phyloP scores from a whole-genome alignment of 164 flowering plant species.

The Cinnamomum micranthum region DNA sequence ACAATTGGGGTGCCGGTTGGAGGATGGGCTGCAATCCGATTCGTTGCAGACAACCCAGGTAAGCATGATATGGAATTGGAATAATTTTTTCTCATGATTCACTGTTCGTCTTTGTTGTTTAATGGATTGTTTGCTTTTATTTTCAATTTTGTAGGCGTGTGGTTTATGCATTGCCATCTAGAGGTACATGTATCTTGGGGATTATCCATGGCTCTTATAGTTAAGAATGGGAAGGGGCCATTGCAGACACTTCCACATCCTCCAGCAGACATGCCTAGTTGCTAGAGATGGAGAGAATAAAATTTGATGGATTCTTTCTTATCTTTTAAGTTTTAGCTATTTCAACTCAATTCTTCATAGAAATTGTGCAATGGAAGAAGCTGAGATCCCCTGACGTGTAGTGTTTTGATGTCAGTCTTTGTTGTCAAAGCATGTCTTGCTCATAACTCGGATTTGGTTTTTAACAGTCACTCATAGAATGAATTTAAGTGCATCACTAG shows the following conservation, averaged over 20 bases:
- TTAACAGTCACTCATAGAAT: background rate
- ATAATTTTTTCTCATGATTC: background rate
- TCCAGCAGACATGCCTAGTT: constrained; percentile 53
- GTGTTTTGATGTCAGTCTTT: too few species aligned
- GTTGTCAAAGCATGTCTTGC: background rate
- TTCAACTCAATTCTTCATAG: background rate
- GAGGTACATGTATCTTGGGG: constrained; percentile 66
- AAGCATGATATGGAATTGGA: constrained; percentile 2
- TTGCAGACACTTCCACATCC: constrained; percentile 57
- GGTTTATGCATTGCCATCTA: constrained; percentile 74
- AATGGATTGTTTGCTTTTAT: background rate
- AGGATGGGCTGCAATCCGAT: constrained; percentile 78
- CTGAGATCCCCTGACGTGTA: background rate
- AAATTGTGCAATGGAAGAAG: background rate
- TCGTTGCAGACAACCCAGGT: constrained; percentile 78
- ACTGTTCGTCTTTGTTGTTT: background rate
- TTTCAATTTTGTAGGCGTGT: constrained; percentile 40
- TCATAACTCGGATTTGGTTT: too few species aligned
- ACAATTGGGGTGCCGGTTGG: constrained; percentile 72
- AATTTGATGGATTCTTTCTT: background rate
- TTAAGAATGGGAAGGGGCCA: constrained; percentile 52
- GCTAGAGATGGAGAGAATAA: constrained; percentile 28
- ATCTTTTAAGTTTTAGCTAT: background rate
- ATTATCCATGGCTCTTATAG: constrained; percentile 47
- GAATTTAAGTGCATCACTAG: background rate